Evolutionary conservation across 2,329 filamentous ascomycete genomes (phyloP), one percentile per base, ranked within the genome.

Genomic region (Xylariales sp.): DNA sequence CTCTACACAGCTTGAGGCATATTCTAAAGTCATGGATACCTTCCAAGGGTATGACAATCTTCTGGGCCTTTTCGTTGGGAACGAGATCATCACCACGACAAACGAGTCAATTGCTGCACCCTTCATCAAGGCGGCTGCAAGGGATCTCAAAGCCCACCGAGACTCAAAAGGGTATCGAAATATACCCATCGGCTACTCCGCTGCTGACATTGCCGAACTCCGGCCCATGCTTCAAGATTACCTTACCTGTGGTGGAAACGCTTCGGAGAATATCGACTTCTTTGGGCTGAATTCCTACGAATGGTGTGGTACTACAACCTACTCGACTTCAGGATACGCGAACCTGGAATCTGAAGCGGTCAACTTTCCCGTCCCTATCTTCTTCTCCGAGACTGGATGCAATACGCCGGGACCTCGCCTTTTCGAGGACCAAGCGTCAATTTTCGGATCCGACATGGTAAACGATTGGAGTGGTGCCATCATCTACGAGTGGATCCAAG

Each of bases 371-470:
- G 79, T 94, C n/a, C 88, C 87, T 15, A 88, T 93, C 52, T 90
- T 89, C 70, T 88, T 95, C 64, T 90, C 86, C 23, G 88, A 95
- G 63, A 93, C 87, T 4, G 88, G 88, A 41, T 95, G 88, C 72
- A 90, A 86, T 56, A 72, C 67, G 5, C 69, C 71, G 1, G 63
- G 65, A 2, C 80, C 82, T 1, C 74, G 84, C 29, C 64, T 70
- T 2, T 88, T 85, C 55, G 69, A 70, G 17, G 84, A 95, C 55
- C 86, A 93, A 61, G 70, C 75, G 28, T 81, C 86, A 34, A 87
- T 95, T 49, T 84, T 93, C 51, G 83, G 85, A 29, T 50, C 70
- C 1, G 63, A 86, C 3, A 95, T 95, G 88, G 65, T 74, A 5
- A 68, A 71, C 40, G 74, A 74, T 51, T 81, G 63, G 79, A 89